Evolutionary conservation across 345 rosid genomes (phyloP), one percentile per base, ranked within the genome.

Genomic region (Eutrema japonicum): DNA sequence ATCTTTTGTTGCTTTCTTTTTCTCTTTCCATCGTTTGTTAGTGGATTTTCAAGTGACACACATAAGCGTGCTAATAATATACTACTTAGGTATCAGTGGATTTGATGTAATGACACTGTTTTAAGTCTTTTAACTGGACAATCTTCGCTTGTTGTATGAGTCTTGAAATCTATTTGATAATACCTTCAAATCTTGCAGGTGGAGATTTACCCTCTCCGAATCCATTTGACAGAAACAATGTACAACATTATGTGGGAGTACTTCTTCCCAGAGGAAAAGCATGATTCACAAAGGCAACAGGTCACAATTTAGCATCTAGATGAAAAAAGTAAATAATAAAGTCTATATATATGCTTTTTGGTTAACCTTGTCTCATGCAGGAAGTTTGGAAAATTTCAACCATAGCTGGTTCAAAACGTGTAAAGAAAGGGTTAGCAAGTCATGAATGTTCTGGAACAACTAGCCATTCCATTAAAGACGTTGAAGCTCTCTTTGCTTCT

Each of bases 221-320:
- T 93, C 64, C 90, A 91, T 81, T 84, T 93, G 96, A 89, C 94
- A 3, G 98, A 93, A 80, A 79, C 85, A 16, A 89, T 91, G 96
- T 91, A 93, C 81, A 81, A 86, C 82, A 91, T 86, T 91, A 91
- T 93, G 94, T 93, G 97, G 97, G 91, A 78, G 59, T 93, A 93
- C 80, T 85, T 93, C 75, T 93, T 93, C 74, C 96, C 96, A 16
- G 94, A 86, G 80, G 96, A 91, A 82, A 94, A 91, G 50, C 96
- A 87, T 74, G 96, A 89, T 84, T 91, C 97, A 61, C 98, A 87
- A 76, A 80, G 97, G 43, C 86, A 94, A 61, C 96, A 91, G 97
- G 98, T 93, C 41, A 22, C 14, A 64, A 32, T 18, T 33, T 22
- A 45, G 77, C 64, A 14, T 52, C 9, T 32, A 5, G 14, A 41